Base-by-base conservation (phyloP, 495 filamentous ascomycete genomes). In the Glonium stellatum region DNA sequence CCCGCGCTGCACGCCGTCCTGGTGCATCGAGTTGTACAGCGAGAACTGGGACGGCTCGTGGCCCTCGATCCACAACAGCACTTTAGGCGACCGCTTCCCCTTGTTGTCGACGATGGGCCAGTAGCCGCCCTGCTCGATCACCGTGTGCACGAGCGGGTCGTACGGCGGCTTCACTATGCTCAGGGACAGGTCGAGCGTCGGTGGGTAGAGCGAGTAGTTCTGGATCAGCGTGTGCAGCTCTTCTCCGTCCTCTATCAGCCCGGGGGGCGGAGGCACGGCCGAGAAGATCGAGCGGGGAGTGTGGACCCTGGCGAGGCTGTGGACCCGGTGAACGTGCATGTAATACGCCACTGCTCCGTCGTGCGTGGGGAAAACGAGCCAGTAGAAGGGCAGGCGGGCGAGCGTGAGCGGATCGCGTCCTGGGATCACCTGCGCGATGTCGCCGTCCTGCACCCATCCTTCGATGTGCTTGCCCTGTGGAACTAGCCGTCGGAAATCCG, bases 401-500 rank as follows among this genome's bases (percentile, higher is more conserved):
- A 85, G 75, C 11, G 82, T 84, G 50, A 68, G 59, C 0, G 75
- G 73, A 61, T 84, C 73, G 46, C 81, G 79, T 31, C 73, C 78
- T 39, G 80, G 84, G 42, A 84, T 76, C 48, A 76, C 69, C 66
- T 65, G 63, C 35, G 41, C 22, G 48, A 84, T 75, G 10, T 82
- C 82, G 39, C 77, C 77, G 1, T 70, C 68, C 11, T 71, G 63
- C 9, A 74, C 76, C 86, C 86, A 89, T 37, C 78, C 77, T 51
- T 82, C 79, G 54, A 89, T 79, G 63, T 87, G 84, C 25, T 74
- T 67, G 34, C 84, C 83, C 62, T 76, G 80, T n/a, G 74, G 75
- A 9, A 80, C 74, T 5, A 86, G 63, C 21, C 84, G 79, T 31
- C 80, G 75, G 72, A 89, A 88, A 70, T 89, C 86, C 61, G 76